Base-by-base conservation (phyloP, 2,329 filamentous ascomycete species). In the Botrytis pseudocinerea region DNA sequence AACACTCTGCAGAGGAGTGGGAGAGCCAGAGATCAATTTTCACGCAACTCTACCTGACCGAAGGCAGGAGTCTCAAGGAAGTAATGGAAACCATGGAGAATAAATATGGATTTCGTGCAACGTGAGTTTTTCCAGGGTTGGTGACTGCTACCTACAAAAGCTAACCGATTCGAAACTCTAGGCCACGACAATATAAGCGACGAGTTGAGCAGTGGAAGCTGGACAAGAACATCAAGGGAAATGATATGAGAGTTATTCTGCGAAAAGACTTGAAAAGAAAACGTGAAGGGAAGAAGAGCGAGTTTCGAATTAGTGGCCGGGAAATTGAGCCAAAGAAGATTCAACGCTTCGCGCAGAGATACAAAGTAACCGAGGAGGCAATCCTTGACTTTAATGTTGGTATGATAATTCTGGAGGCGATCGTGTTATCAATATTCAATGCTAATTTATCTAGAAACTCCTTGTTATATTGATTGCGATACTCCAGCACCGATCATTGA, bases 261-360 rank as follows among this genome's bases (percentile, higher is more conserved):
- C 60, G 35, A 18, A 62, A 62, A 18, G 35, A 62, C 38, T 16
- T 42, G 22, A 62, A 62, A 38, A 62, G 60, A 9, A 42, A 42
- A 38, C 60, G 25, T 5, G 60, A 62, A 40, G 60, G 60, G n/a
- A 42, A 62, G 38, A n/a, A 16, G 4, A 62, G 60, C 60, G 60
- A 62, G 38, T 62, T 62, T 14, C 25, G 38, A 1, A 62, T 62
- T 5, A 42, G 25, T 62, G 60, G 35, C 60, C 60, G 60, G 22
- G 60, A 62, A 40, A 4, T 62, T 38, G 60, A 42, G 8, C 35
- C 35, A 18, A 38, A 62, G 7, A 62, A 62, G 25, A 62, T 62
- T 42, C 35, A 42, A 62, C 60, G 60, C 35, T 62, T 62, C 25
- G 38, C 60, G 35, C 60, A 62, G 60, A 62, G 60, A n/a, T n/a